Evolutionary conservation across 179 eudicot genomes (phyloP).

Genomic region (Spergularia azorica): DNA sequence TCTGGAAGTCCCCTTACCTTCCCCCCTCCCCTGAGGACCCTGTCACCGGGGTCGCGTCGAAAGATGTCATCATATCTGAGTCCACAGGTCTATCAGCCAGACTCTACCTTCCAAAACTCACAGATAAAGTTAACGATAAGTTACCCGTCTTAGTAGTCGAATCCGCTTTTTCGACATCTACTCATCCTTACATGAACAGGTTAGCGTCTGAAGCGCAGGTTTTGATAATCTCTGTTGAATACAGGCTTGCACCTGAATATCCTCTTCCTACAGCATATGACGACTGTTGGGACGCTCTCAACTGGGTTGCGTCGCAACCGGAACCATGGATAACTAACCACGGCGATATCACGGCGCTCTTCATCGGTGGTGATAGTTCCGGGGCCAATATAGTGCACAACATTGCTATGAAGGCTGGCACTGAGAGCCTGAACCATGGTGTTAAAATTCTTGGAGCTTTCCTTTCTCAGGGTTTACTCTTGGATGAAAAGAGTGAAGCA

Average conservation of each 20-base stretch:
- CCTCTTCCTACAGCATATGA: conserved; percentile 34
- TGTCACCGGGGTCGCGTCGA: conserved; percentile 29
- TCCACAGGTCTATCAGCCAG: conserved; percentile 32
- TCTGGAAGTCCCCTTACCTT: not conserved
- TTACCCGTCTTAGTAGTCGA: conserved; percentile 43
- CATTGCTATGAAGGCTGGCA: conserved; percentile 20
- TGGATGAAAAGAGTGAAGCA: conserved; percentile 9
- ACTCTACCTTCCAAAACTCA: conserved; percentile 44
- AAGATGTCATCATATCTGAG: conserved; percentile 34
- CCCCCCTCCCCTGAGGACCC: conserved; percentile 20
- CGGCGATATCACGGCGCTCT: conserved; percentile 6
- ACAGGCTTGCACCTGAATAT: conserved; percentile 36
- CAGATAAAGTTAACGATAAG: conserved; percentile 14
- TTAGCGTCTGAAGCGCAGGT: conserved; percentile 31
- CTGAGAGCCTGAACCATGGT: conserved; percentile 3
- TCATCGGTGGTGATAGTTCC: conserved; percentile 25
- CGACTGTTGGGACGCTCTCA: conserved; percentile 41
- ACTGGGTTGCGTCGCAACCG: conserved; percentile 38
- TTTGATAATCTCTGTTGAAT: conserved; percentile 41
- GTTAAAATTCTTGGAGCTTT: conserved; percentile 23
- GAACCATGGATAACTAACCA: conserved; percentile 20
- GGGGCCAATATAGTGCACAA: conserved; percentile 28
- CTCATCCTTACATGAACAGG: conserved; percentile 38
- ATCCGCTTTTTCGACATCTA: conserved; percentile 39
- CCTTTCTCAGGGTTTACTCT: conserved; percentile 4